Base-by-base conservation (phyloP, 1,139 yeast species). In the Scheffersomyces quercinus region DNA sequence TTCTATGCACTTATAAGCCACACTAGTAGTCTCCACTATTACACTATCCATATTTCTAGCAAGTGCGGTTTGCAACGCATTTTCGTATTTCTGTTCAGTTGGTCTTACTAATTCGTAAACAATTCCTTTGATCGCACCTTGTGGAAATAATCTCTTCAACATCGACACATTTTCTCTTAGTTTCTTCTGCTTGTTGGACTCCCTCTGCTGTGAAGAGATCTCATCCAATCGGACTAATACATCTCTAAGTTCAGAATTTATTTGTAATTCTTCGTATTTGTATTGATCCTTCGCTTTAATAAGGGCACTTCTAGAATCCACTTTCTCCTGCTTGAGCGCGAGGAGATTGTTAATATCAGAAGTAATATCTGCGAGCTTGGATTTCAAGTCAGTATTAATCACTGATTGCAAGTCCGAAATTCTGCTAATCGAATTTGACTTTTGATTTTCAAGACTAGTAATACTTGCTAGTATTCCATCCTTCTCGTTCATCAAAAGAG, bases 31-130 rank as follows among this genome's bases (percentile, higher is more conserved):
- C 54, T 89, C 96, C 4, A 93, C 99, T 29, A 93, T 78, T 9
- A 93, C 79, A 0, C 97, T 79, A 60, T 93, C 96, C 52, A 83
- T 79, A 55, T 88, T 79, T 50, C 80, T 77, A 4, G 98, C 99
- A 36, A 93, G 68, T 5, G 88, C 79, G 0, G 95, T 85, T 40
- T 88, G 82, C 35, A 93, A 77, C 0, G 99, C 96, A 6, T 73
- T 57, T 42, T 87, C 90, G 60, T 82, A 91, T 55, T 81, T 85
- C 45, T 81, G 82, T 54, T 86, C 88, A 20, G 82, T 76, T 8
- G 98, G 97, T 44, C 82, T 80, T 38, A 95, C 86, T 32, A 93
- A 69, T 54, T 90, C 97, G 51, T 82, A 78, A 2, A 91, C 82
- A 24, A 88, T 65, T 1, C 97, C 97, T 52, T 78, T 80, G 7